Conservation (phyloP, 345 rosid species). For the Citrus hindsii region DNA sequence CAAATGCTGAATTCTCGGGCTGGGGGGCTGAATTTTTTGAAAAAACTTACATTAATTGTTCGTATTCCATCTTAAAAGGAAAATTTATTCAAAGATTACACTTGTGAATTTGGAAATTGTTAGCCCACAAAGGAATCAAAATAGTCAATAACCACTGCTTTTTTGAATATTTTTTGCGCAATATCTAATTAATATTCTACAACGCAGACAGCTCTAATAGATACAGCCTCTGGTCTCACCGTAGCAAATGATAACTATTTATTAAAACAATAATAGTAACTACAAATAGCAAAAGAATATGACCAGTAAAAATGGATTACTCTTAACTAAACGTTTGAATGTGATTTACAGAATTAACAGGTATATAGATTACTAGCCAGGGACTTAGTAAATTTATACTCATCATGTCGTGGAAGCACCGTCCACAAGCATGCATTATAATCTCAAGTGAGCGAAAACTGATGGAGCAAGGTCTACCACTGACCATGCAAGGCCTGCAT, state of each 20-base stretch:
- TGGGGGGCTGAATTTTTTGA: neutral
- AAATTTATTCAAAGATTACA: too few species aligned
- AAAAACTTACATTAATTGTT: too few species aligned
- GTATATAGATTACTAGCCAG: neutral
- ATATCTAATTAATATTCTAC: neutral
- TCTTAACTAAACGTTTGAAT: neutral
- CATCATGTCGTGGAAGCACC: neutral
- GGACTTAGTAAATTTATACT: neutral
- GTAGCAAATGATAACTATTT: too few species aligned
- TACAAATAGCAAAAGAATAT: neutral
- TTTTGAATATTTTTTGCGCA: neutral
- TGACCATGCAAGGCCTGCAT: slow-evolving; percentile 96
- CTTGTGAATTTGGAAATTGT: too few species aligned
- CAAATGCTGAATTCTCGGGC: neutral
- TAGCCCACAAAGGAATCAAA: too few species aligned
- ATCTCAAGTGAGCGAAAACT: slow-evolving; percentile 44
- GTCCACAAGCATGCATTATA: slow-evolving; percentile 27
- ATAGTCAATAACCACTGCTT: neutral
- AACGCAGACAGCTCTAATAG: neutral
- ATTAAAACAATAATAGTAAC: too few species aligned
- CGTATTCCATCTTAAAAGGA: neutral
- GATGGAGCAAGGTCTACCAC: slow-evolving; percentile 94
- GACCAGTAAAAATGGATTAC: neutral
- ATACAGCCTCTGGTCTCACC: neutral
- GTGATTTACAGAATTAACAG: slow-evolving; percentile 16